Conservation (phyloP, 257 asterid genomes). For the Ballota nigra region DNA sequence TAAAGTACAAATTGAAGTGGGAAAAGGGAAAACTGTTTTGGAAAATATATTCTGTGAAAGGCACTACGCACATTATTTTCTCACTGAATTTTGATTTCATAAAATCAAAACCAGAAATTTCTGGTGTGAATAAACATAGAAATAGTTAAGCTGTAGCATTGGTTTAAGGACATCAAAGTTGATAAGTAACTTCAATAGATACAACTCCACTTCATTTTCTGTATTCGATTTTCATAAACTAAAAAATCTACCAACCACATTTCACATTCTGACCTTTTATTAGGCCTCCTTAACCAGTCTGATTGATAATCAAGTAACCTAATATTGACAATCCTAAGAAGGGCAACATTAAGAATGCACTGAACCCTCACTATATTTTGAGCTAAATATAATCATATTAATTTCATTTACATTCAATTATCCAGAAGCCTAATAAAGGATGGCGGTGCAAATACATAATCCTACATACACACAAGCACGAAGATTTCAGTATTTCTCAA, state of each 20-base stretch:
- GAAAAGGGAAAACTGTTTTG: neutral
- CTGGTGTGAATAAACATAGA: neutral
- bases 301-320: neutral
- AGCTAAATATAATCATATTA: neutral
- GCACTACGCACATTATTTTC: neutral
- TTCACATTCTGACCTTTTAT: neutral
- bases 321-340: neutral
- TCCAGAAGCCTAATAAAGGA: conserved; percentile 12
- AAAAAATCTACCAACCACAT: neutral
- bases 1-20: neutral
- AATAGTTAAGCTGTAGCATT: neutral
- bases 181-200: neutral
- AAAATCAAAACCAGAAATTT: neutral
- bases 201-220: neutral
- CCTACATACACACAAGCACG: conserved; percentile 4
- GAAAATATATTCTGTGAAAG: neutral
- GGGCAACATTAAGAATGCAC: neutral
- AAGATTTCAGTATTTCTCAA: conserved; percentile 3
- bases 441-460: conserved; percentile 1
- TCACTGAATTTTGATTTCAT: neutral
- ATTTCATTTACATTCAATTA: neutral
- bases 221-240: neutral
- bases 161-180: neutral
- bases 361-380: neutral
- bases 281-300: conserved; percentile 2